These are phyloP conservation scores for Cryptococcus sp. DNA, from an alignment of 1,284 basidiomycete genomes.

Conservation along the genomic window DNA sequence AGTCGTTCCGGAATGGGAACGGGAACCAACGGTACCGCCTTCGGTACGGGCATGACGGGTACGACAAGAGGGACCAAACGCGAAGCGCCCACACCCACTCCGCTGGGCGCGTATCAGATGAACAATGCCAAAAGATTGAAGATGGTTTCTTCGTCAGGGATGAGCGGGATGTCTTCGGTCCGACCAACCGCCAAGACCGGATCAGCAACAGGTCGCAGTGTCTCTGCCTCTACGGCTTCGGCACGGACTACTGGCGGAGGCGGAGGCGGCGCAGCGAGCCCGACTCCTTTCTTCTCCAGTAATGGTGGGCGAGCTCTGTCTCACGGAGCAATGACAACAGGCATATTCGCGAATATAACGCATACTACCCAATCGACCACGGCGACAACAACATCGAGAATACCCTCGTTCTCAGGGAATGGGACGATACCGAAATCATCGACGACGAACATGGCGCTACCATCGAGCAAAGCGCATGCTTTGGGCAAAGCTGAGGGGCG, in stretches of 20 bases:
- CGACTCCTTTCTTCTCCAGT: not conserved
- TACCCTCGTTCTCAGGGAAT: constrained; percentile 1
- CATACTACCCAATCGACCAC: too few species aligned
- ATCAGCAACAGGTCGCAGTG: not conserved
- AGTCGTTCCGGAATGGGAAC: constrained; percentile 14
- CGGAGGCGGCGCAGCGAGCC: not conserved
- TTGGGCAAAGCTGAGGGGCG: constrained; percentile 61
- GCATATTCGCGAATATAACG: not conserved
- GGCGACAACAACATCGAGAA: not conserved
- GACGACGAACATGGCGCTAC: constrained; percentile 23
- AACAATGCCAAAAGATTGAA: constrained; percentile 16
- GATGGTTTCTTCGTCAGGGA: not conserved
- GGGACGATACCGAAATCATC: constrained; percentile 3
- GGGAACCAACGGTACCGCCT: constrained; percentile 38
- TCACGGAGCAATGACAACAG: not conserved
- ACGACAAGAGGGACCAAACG: constrained; percentile 31
- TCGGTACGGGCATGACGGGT: constrained; percentile 16
- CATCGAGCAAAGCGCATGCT: not conserved
- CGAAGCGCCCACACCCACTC: constrained; percentile 45
- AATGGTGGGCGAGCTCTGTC: not conserved
- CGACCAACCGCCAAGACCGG: not conserved
- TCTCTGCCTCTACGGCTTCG: not conserved
- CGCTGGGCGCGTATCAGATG: constrained; percentile 16
- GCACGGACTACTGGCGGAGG: not conserved
- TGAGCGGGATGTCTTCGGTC: not conserved